Conservation (phyloP, 495 filamentous ascomycete genomes). For the Penicillium fimorum region DNA sequence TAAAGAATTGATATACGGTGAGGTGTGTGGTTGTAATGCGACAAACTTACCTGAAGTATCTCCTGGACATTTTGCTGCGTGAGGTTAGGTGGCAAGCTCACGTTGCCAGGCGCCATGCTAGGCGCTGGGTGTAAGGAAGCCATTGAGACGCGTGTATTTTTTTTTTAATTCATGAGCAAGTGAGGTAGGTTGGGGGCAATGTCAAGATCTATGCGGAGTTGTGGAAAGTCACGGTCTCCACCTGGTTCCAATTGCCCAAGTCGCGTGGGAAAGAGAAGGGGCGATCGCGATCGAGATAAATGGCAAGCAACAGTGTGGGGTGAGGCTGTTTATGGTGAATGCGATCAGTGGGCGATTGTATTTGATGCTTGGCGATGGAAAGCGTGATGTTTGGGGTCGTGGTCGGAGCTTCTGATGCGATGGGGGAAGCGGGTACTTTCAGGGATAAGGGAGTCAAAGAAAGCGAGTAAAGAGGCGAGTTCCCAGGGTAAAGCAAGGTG, state of each 20-base stretch:
- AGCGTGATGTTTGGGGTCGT: constrained; percentile 39
- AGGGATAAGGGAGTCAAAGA: constrained; percentile 27
- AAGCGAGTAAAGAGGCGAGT: constrained; percentile 26
- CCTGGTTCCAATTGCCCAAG: constrained; percentile 17
- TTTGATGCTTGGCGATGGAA: constrained; percentile 38
- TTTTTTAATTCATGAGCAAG: constrained; percentile 36
- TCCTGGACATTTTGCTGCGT: constrained; percentile 63
- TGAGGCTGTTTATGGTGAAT: constrained; percentile 24
- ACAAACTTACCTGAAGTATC: constrained; percentile 52
- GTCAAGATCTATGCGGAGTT: constrained; percentile 15
- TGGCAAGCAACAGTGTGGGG: constrained; percentile 13
- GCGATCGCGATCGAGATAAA: constrained; percentile 10
- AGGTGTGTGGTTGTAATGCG: constrained; percentile 3
- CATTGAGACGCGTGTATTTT: constrained; percentile 54
- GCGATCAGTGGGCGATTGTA: constrained; percentile 30
- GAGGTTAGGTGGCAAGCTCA: constrained; percentile 53
- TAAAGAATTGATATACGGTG: neutral
- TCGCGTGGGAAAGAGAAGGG: constrained; percentile 23
- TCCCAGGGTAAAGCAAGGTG: constrained; percentile 17
- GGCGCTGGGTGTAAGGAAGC: constrained; percentile 73
- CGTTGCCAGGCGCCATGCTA: constrained; percentile 59
- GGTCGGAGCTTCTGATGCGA: constrained; percentile 32
- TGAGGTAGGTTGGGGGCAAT: constrained; percentile 15
- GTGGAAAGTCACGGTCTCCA: constrained; percentile 23
- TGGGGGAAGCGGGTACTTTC: constrained; percentile 28